Evolutionary conservation across 495 filamentous ascomycete genomes (phyloP), one percentile per base, ranked within the genome.

Genomic region (Tuber brumale): DNA sequence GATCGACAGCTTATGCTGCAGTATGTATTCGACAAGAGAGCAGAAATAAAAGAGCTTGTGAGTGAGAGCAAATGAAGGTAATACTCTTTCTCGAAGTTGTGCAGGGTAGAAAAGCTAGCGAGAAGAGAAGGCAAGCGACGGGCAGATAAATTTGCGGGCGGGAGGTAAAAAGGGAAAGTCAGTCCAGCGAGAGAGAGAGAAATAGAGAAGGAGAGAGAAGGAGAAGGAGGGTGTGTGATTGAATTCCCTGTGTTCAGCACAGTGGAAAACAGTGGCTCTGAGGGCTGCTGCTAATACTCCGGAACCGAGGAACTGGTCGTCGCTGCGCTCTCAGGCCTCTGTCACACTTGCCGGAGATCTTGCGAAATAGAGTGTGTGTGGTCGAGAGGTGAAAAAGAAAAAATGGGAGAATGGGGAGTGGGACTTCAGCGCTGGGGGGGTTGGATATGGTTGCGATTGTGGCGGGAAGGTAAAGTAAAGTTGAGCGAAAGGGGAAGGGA

Each of bases 331-430:
- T 66, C 27, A 66, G 70, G 61, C 76, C 70, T 79, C 76, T 80
- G 78, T 80, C 78, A 80, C 76, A 80, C 77, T 80, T 70, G 27
- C 57, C 78, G 78, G 78, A 73, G 78, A 80, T 80, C 78, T 80
- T 80, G 71, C 77, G 46, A 80, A 79, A 80, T 79, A 37, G 78
- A 73, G 73, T 70, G 45, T 76, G 76, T 80, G 78, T 72, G 51
- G 51, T 74, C 70, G 57, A 66, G 16, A 66, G 57, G 27, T 35
- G 35, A 66, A 66, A 66, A 66, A 35, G 57, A 66, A 66, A 66
- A 66, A 35, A 66, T 31, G 57, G 57, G n/a, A 61, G n/a, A 61
- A 61, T 61, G 27, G 27, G 51, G 57, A 66, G 19, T 35, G 57
- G 27, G 57, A 66, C 31, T 66, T 27, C 27, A 66, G 27, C 9